Percentiles rank a stretch among this genome's conserved stretches.
phyloP scores from a whole-genome alignment of 2,329 filamentous ascomycete genomes.

The Clonostachys rhizophaga region DNA sequence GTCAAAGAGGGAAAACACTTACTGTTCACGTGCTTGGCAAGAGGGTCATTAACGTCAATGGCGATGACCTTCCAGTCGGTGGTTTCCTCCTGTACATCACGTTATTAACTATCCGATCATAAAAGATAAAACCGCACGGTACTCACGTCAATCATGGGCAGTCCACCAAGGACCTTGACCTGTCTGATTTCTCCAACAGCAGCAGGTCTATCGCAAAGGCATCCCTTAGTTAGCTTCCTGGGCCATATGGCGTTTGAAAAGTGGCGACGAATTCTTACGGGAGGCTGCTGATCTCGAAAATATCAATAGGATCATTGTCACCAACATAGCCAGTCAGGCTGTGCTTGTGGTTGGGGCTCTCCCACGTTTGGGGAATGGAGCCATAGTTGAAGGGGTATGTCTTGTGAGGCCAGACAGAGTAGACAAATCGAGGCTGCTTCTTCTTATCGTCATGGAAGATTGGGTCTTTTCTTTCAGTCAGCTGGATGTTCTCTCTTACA shows the following conservation, averaged over 20 bases:
- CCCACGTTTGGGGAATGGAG: slow-evolving; percentile 38
- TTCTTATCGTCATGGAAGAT: slow-evolving; percentile 34
- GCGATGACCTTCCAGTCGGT: slow-evolving; percentile 35
- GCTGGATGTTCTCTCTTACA: background rate
- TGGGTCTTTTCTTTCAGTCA: slow-evolving; percentile 19
- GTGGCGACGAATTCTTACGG: slow-evolving; percentile 9
- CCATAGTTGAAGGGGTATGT: slow-evolving; percentile 36
- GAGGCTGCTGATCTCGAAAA: slow-evolving; percentile 29
- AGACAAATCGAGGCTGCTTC: slow-evolving; percentile 27
- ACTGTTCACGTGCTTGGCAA: slow-evolving; percentile 26
- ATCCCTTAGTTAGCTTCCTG: too few relatives aligned
- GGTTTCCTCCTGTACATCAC: slow-evolving; percentile 16
- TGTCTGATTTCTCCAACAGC: slow-evolving; percentile 32
- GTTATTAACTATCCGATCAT: background rate
- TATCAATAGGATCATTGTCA: slow-evolving; percentile 35
- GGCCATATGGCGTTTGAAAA: too few relatives aligned
- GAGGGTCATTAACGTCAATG: slow-evolving; percentile 29
- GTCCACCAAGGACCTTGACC: slow-evolving; percentile 32
- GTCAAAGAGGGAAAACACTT: slow-evolving; percentile 1
- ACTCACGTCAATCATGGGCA: slow-evolving; percentile 30
- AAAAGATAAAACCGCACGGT: background rate
- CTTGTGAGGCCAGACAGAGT: slow-evolving; percentile 36
- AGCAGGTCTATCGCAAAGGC: slow-evolving; percentile 10
- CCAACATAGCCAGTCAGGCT: slow-evolving; percentile 27
- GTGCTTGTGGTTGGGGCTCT: slow-evolving; percentile 32